Evolutionary conservation across 345 rosid genomes (phyloP).

Genomic region (Moricandia arvensis): DNA sequence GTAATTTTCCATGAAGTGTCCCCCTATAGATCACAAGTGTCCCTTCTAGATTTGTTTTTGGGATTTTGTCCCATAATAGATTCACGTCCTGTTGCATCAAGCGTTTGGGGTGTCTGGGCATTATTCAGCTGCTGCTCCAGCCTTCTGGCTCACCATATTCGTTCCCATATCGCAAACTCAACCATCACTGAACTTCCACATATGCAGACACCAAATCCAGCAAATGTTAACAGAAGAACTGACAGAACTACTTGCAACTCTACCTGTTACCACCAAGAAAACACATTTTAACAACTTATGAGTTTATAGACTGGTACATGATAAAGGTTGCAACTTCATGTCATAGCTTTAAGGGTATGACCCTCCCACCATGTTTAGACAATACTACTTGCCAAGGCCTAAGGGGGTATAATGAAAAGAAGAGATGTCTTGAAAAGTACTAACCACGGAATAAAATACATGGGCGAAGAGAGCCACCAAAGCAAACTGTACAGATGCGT

Average conservation of each 20-base stretch:
- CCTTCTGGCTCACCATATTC: constrained; percentile 45
- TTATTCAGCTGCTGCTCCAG: constrained; percentile 31
- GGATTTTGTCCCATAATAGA: too few species aligned
- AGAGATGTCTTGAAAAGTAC: constrained; percentile 20
- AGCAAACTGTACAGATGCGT: constrained; percentile 78
- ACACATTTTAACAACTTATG: not conserved
- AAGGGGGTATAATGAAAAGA: too few species aligned
- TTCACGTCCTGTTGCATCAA: constrained; percentile 28
- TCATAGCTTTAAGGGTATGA: too few species aligned
- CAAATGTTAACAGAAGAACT: constrained; percentile 70
- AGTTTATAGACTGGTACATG: too few species aligned
- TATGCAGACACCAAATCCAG: constrained; percentile 84
- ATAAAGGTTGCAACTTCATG: too few species aligned
- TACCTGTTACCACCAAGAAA: constrained; percentile 42
- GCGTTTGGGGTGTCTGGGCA: constrained; percentile 7
- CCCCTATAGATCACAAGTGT: too few species aligned
- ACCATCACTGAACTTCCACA: constrained; percentile 75
- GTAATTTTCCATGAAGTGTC: too few species aligned
- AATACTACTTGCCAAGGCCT: too few species aligned
- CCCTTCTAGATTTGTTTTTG: too few species aligned
- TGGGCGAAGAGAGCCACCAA: constrained; percentile 83
- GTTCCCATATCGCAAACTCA: constrained; percentile 79
- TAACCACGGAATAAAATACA: constrained; percentile 79
- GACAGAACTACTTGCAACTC: constrained; percentile 68
- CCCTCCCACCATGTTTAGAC: too few species aligned